A percentile compares a stretch with the other conserved stretches of the same genome.
Conservation (phyloP, 2,329 filamentous ascomycete genomes). For the Penicillium brevicompactum region DNA sequence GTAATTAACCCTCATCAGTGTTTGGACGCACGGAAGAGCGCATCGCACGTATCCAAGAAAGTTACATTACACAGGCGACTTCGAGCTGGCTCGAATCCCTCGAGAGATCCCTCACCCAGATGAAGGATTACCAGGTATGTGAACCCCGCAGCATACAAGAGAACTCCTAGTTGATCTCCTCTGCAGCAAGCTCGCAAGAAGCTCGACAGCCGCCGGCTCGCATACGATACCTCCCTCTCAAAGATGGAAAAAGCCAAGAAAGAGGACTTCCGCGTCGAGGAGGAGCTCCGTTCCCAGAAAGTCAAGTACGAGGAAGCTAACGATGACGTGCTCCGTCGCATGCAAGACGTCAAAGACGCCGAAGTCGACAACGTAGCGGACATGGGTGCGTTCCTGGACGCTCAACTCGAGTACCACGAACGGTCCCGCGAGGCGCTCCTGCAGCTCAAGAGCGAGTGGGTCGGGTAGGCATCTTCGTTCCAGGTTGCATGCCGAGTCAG, state of each 20-base stretch:
- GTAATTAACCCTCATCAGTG: constrained; percentile 45
- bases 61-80: constrained; percentile 75
- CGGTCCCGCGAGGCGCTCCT: constrained; percentile 81
- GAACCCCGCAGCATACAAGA: too few species aligned
- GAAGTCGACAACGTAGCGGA: constrained; percentile 82
- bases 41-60: constrained; percentile 81
- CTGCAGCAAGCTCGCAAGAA: constrained; percentile 79
- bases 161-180: constrained; percentile 3
- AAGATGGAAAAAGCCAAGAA: constrained; percentile 94
- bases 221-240: constrained; percentile 83
- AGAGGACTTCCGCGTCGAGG: constrained; percentile 90
- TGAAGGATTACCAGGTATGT: constrained; percentile 94
- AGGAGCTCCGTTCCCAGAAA: constrained; percentile 86
- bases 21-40: constrained; percentile 87
- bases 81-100: constrained; percentile 88
- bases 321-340: constrained; percentile 86
- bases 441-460: constrained; percentile 69
- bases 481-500: not conserved
- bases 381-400: constrained; percentile 79
- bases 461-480: constrained; percentile 49
- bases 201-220: constrained; percentile 83
- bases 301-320: constrained; percentile 95
- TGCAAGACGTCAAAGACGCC: constrained; percentile 95
- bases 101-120: constrained; percentile 84
- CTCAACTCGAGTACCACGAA: constrained; percentile 89